Evolutionary conservation across 2,329 filamentous ascomycete genomes (phyloP), one percentile per base, ranked within the genome.

Genomic region (Claviceps quebecensis): DNA sequence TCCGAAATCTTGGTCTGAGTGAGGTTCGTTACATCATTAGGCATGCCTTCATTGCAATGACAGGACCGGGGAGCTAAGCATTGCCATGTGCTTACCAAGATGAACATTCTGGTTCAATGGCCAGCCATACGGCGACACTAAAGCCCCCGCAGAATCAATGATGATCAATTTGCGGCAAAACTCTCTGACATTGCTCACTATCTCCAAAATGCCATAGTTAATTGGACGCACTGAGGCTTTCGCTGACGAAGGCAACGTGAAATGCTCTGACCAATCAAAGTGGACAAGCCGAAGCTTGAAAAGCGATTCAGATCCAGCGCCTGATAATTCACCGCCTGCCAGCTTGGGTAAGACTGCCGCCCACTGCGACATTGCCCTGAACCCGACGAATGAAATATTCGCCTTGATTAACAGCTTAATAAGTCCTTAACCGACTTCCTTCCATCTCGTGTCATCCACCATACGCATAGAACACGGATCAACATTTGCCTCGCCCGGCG

Each of bases 1-100:
- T 98, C 93, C 59, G 89, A 84, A 60, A 98, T 83, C 58, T 93
- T 95, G 44, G 89, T 93, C 93, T 95, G 56, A 36, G 36, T 22
- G 38, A 50, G 19, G 19, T 44, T 22, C 3, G 14, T 43, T 43
- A 3, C 26, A 44, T 26, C 29, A 37, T 46, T 36, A 45, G 43
- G 7, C 43, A 17, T 14, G 43, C 4, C 14, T 34, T 34, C 19
- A 45, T 45, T 23, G 23, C 23, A 16, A 22, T 44, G 19, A 44
- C 41, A 26, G 29, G 29, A 23, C 7, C 22, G 41, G 19, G 6
- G 13, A 14, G 34, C 34, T 11, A 17, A 22, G 36, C 43, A 43
- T 26, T 45, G 48, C 17, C 39, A 47, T 29, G 17, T 17, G 56
- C 60, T 48, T 58, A 76, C 74, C 40, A 77, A 63, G 54, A 77